Evolutionary conservation across 148 eudicot species (phyloP), one percentile per base, ranked within the genome.

Genomic region (Salicornia ramosissima): DNA sequence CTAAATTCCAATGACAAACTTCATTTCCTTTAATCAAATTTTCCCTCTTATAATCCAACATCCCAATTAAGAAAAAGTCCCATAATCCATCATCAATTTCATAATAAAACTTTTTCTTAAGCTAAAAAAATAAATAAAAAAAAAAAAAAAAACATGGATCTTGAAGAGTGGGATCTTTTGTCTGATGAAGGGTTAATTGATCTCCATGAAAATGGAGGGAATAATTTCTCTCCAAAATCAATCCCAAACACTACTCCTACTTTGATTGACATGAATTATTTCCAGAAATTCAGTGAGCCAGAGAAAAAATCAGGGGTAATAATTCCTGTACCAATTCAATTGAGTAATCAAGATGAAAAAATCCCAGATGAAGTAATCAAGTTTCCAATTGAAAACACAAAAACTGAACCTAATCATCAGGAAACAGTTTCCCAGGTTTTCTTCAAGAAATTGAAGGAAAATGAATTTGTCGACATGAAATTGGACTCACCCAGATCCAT

Each of bases 401-500:
- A 62, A 22, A 34, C 22, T 42, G 30, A 67, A 19, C 34, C 70
- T 24, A 82, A 79, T 28, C 64, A 70, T 71, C 84, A 79, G 45
- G 95, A 86, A 57, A 74, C 74, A 22, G 64, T 82, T 65, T 78
- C 93, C n/a, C 86, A 65, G 58, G 74, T 89, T 79, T 89, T 85
- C 91, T 92, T 92, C 91, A 92, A 90, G 81, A 92, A 88, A 73
- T 68, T 79, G 79, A 82, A 79, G 83, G 94, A 86, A 78, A 81
- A 83, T 75, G 88, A 92, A 85, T 90, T 86, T 70, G 94, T 79
- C 87, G 96, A 92, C 89, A 90, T 84, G 91, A 92, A 92, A 83
- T 33, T 86, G 83, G 97, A 89, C 64, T 89, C 90, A 43, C 92
- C 97, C 51, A 89, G 61, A 86, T 87, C 97, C 52, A 8, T 52